Percentiles rank a stretch among this genome's conserved stretches.
phyloP scores from a whole-genome alignment of 1,284 basidiomycete species.

The Microbotryomycetes sp. region DNA sequence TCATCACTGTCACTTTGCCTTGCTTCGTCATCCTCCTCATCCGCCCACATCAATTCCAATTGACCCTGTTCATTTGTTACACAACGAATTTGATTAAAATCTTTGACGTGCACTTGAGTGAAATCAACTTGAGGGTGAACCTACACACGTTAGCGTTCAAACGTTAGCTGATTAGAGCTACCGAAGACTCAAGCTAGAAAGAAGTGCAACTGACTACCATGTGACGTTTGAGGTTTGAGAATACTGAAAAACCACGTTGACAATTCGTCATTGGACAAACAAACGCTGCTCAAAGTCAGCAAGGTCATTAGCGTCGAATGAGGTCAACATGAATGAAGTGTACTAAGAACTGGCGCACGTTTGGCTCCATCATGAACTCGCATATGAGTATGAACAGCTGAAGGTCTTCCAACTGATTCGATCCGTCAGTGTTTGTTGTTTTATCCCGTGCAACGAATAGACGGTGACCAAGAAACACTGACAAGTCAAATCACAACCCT shows the following conservation, averaged over 20 bases:
- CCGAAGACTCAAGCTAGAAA: background rate
- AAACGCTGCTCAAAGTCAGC: too few species aligned
- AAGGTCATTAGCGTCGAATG: too few species aligned
- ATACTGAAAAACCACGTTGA: slow-evolving; percentile 19
- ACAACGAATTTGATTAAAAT: slow-evolving; percentile 19
- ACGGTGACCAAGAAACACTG: background rate
- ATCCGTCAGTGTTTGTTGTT: too few species aligned
- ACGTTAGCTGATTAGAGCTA: background rate
- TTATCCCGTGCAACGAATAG: too few species aligned
- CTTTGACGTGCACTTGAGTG: slow-evolving; percentile 19
- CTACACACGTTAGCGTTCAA: background rate
- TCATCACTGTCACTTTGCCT: too few species aligned
- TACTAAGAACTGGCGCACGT: background rate
- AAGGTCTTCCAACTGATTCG: slow-evolving; percentile 29
- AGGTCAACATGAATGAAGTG: too few species aligned
- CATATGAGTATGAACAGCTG: slow-evolving; percentile 20
- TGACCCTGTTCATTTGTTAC: slow-evolving; percentile 1
- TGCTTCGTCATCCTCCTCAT: too few species aligned
- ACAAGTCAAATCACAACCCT: slow-evolving; percentile 24
- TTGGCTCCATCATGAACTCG: slow-evolving; percentile 19
- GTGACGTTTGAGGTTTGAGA: slow-evolving; percentile 28
- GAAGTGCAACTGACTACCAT: slow-evolving; percentile 17
- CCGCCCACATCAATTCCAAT: background rate
- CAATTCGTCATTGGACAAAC: slow-evolving; percentile 24
- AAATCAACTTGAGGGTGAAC: slow-evolving; percentile 29